Base-by-base conservation (phyloP, 2,329 filamentous ascomycete genomes). In the Ceratocystis destructans region DNA sequence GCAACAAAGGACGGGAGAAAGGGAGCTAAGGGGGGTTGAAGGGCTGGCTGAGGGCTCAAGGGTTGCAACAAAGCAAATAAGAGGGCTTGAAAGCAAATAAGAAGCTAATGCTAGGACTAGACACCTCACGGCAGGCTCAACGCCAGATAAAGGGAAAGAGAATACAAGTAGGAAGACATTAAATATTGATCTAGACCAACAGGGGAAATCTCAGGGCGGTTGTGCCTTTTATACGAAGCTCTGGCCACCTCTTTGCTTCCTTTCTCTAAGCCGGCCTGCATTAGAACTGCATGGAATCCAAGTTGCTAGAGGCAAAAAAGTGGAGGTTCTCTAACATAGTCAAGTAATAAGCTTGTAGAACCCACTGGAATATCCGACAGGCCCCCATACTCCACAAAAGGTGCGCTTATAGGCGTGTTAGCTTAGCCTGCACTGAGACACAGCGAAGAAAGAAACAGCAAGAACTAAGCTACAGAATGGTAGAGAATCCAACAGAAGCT, bases 401-500 rank as follows among this genome's bases (percentile, higher is more conserved):
- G 7, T 3, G 48, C 8, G 22, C 48, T 8, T 15, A 50, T 50
- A 25, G 48, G n/a, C 46, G n/a, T 22, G 20, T 7, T 22, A 50
- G 48, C 48, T 53, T 12, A 25, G 15, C 20, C 2, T 3, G n/a
- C 46, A n/a, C 45, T 48, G n/a, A 41, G 37, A 41, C 22, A 25
- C 22, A 25, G 22, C 22, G 22, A 25, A 37, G 33, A 37, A 41
- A 41, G 37, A 12, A 12, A 41, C 3, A 3, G 37, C 3, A 41
- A 41, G 37, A 12, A 25, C 50, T 3, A 22, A 28, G 50, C n/a
- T 55, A 55, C 8, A 59, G 66, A 67, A 67, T 20, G 28, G 41
- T 64, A 44, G 55, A 67, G 66, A 67, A 67, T 53, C 62, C 20
- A 7, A 67, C 12, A 67, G 66, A 67, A 67, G 66, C 66, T 67